Percentiles rank a stretch among this genome's conserved stretches.
Conservation (phyloP, 192 early-diverging fungal genomes). For the Cetraspora pellucida region DNA sequence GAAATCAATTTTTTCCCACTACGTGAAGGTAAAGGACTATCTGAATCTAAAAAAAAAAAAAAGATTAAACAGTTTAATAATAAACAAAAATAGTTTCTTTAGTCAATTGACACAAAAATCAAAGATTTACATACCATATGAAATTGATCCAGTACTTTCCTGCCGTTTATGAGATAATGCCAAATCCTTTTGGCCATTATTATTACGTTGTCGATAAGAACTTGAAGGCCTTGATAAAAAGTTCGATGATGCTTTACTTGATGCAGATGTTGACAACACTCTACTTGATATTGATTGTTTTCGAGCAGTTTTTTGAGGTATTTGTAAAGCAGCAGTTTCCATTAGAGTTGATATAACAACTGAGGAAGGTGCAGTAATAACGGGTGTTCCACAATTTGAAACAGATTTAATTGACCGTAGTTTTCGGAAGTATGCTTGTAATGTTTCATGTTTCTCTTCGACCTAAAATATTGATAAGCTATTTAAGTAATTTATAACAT, state of each 20-base stretch:
- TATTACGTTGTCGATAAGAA: neutral
- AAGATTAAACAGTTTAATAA: neutral
- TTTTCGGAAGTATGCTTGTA: conserved; percentile 30
- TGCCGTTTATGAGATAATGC: conserved; percentile 40
- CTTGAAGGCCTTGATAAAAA: neutral
- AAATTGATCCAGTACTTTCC: conserved; percentile 44
- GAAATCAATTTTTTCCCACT: conserved; percentile 68
- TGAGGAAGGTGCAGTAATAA: neutral
- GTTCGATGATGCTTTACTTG: neutral
- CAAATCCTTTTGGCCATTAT: neutral
- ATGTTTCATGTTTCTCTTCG: conserved; percentile 32
- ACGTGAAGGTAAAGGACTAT: conserved; percentile 28
- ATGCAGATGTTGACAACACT: conserved; percentile 29
- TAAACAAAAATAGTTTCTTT: neutral
- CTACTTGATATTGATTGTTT: conserved; percentile 28
- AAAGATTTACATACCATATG: neutral
- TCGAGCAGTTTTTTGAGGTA: conserved; percentile 15
- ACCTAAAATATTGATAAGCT: neutral
- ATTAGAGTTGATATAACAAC: neutral
- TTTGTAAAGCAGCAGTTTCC: conserved; percentile 2
- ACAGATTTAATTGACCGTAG: conserved; percentile 25
- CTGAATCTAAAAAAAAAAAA: conserved; percentile 16
- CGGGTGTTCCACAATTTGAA: conserved; percentile 3
- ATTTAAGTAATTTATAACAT: neutral
- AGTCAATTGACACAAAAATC: neutral